Base-by-base conservation (phyloP, 306 rosid genomes). In the Ziziphus jujuba region DNA sequence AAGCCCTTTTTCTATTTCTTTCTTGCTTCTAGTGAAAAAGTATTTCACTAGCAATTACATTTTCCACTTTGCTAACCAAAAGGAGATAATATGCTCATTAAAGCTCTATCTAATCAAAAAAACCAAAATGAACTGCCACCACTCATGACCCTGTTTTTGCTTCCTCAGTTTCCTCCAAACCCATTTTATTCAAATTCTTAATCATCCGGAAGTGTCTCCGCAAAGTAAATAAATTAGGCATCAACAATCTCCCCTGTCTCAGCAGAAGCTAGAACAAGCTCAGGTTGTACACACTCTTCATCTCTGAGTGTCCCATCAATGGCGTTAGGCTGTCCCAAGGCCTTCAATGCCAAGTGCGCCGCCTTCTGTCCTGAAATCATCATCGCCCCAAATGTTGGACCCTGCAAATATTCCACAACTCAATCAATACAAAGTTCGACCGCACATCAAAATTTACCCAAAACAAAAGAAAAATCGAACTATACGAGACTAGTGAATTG, bases 381-480 rank as follows among this genome's bases (percentile, higher is more conserved):
- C 99, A 93, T 93, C 0, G 97, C 99, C 6, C 99, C 99, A 59
- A 93, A 93, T 1, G 99, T 90, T 3, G 99, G 99, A 59, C 99
- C 97, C 99, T 93, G 78, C 65, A 80, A 15, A 8, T 11, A 7
- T 43, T 24, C 45, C 24, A 21, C 19, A 0, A 15, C 22, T 1
- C 19, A 60, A 24, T 15, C 0, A 21, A 3, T 31, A 11, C 24
- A 23, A 17, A 51, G 9, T 12, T 20, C 0, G 1, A 20, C 7
- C 4, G 5, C 2, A 49, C 13, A 14, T 0, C 5, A 20, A 17
- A 49, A 49, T 17, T 15, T 6, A 1, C 15, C 22, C 1, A 7
- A 19, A 5, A 6, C n/a, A n/a, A n/a, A n/a, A n/a, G n/a, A n/a
- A 19, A 2, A 50, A 19, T n/a, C 17, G 5, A 19, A 16, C 9